Evolutionary conservation across 2,329 filamentous ascomycete genomes (phyloP).

Genomic region (Sporothrix pseudoabietina): DNA sequence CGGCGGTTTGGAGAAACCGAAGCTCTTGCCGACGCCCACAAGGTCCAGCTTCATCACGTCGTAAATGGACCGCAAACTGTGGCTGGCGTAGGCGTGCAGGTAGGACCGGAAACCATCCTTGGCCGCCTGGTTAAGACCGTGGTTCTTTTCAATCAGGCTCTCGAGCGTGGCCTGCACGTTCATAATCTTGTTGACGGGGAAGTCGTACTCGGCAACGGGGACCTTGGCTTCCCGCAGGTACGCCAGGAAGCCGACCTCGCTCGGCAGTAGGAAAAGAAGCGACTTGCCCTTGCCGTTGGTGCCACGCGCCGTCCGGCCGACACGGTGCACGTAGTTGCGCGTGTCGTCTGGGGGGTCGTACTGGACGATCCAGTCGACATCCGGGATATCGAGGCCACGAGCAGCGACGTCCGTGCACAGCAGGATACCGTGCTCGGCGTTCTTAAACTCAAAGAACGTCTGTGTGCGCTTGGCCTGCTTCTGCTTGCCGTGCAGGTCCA

Average conservation of each 20-base stretch:
- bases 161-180: slow-evolving; percentile 90
- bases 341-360: slow-evolving; percentile 93
- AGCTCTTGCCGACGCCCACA: slow-evolving; percentile 80
- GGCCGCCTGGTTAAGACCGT: slow-evolving; percentile 88
- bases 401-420: slow-evolving; percentile 98
- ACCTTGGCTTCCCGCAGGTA: slow-evolving; percentile 90
- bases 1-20: slow-evolving; percentile 76
- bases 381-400: slow-evolving; percentile 88
- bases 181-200: slow-evolving; percentile 87
- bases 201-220: slow-evolving; percentile 94
- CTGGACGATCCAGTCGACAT: slow-evolving; percentile 95
- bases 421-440: slow-evolving; percentile 76
- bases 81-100: slow-evolving; percentile 90
- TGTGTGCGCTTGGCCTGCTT: slow-evolving; percentile 96
- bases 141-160: slow-evolving; percentile 91
- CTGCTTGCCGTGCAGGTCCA: slow-evolving; percentile 89
- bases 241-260: slow-evolving; percentile 87
- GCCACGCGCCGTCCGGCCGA: slow-evolving; percentile 90
- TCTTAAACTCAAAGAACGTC: slow-evolving; percentile 92
- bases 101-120: slow-evolving; percentile 84
- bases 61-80: slow-evolving; percentile 79
- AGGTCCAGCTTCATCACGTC: slow-evolving; percentile 81
- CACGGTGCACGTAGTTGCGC: slow-evolving; percentile 90
- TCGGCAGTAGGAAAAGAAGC: slow-evolving; percentile 90
- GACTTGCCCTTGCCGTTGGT: slow-evolving; percentile 81